Conservation (phyloP, 176 grass and related monocot genomes). For the Oryza glumipatula region DNA sequence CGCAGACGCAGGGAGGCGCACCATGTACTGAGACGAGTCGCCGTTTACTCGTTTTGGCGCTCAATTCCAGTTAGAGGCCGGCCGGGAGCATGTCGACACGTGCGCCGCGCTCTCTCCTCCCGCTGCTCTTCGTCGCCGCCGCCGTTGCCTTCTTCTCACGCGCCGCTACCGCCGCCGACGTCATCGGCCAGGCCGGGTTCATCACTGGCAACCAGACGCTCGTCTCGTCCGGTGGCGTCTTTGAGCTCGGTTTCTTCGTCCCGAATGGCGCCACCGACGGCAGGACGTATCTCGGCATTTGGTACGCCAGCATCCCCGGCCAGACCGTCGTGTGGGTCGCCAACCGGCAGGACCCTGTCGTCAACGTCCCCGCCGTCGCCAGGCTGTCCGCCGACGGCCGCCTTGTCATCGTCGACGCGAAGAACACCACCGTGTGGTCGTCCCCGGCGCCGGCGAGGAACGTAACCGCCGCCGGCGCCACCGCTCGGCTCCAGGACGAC, state of each 20-base stretch:
- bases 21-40: slow-evolving; percentile 14
- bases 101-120: not conserved
- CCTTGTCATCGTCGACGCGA: slow-evolving; percentile 34
- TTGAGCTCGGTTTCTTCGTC: slow-evolving; percentile 70
- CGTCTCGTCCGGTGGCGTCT: slow-evolving; percentile 49
- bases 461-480: slow-evolving; percentile 14
- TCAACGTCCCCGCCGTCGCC: not conserved
- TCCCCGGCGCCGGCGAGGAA: slow-evolving; percentile 20
- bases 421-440: slow-evolving; percentile 42
- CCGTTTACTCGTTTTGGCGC: not conserved
- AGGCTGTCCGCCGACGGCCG: slow-evolving; percentile 38
- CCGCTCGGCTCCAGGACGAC: slow-evolving; percentile 19
- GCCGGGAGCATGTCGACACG: not conserved
- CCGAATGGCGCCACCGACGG: slow-evolving; percentile 11
- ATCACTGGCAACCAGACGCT: slow-evolving; percentile 56
- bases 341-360: slow-evolving; percentile 48
- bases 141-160: not conserved
- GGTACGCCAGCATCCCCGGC: slow-evolving; percentile 31
- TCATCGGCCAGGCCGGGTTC: slow-evolving; percentile 14
- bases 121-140: not conserved
- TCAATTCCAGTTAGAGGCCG: not conserved
- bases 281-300: slow-evolving; percentile 48
- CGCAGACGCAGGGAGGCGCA: not conserved
- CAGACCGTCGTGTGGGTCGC: slow-evolving; percentile 55
- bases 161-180: not conserved